phyloP scores from a whole-genome alignment of 2,329 filamentous ascomycete genomes.

The Endothia cerciana region DNA sequence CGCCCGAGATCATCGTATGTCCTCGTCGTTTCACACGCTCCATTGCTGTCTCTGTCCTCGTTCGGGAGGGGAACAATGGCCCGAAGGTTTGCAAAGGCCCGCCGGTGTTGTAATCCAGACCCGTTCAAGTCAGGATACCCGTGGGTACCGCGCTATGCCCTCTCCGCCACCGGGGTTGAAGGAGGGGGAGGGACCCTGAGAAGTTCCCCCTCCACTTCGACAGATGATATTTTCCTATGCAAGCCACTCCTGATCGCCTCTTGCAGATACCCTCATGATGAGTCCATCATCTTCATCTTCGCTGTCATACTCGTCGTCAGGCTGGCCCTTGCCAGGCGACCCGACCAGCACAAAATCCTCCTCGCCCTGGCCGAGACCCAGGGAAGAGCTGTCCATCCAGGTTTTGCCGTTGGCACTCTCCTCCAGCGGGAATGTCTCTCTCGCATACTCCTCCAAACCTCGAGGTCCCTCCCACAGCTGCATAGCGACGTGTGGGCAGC shows the following conservation, averaged over 20 bases:
- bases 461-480: slow-evolving; percentile 90
- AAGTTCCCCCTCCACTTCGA: background rate
- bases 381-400: slow-evolving; percentile 69
- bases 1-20: background rate
- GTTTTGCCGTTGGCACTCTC: slow-evolving; percentile 91
- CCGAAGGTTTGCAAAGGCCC: background rate
- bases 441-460: slow-evolving; percentile 90
- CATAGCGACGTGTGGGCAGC: slow-evolving; percentile 75
- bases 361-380: slow-evolving; percentile 10
- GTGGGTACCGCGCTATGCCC: background rate
- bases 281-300: slow-evolving; percentile 60
- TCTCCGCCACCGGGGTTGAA: no score
- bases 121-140: background rate
- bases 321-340: slow-evolving; percentile 27
- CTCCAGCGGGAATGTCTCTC: slow-evolving; percentile 91
- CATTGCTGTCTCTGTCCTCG: background rate
- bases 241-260: slow-evolving; percentile 64
- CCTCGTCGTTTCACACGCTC: background rate
- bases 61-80: background rate
- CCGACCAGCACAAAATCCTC: slow-evolving; percentile 26
- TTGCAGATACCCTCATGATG: slow-evolving; percentile 59
- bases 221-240: slow-evolving; percentile 42
- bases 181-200: background rate
- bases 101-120: background rate
- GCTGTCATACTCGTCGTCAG: slow-evolving; percentile 45